Base-by-base conservation (phyloP, 2,329 filamentous ascomycete genomes). In the Calonectria henricotiae region DNA sequence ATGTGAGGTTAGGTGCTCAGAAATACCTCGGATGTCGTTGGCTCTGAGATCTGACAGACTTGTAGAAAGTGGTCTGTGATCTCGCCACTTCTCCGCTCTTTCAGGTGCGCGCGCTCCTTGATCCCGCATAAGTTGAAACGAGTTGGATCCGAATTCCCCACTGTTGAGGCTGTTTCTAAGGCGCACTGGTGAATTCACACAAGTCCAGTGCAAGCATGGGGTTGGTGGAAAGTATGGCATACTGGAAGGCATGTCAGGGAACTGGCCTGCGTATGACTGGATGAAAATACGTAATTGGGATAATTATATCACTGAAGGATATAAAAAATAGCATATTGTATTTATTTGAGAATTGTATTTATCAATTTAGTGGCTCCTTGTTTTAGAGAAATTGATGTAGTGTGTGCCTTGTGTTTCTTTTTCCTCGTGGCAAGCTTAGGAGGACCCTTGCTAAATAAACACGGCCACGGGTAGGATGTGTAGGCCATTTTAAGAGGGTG, bases 91-190 rank as follows among this genome's bases (percentile, higher is more conserved):
- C 51, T 58, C 51, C 51, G 51, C 51, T 58, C 20, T 25, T 27
- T 23, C 51, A 39, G 51, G 35, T n/a, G 13, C 7, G 32, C 11
- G 13, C 3, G 32, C 35, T 55, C 51, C 51, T 15, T 58, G 51
- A 17, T 58, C 51, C 11, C 20, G 51, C 51, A 27, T 27, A 39
- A 58, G 35, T 58, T 58, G 51, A 58, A 58, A 58, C 51, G 39
- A 5, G 51, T 39, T 39, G 51, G 51, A 25, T 17, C 51, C 11
- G 7, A 17, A 37, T 37, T 39, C 51, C 35, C 51, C 51, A 58
- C 35, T 25, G 51, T 58, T 23, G 17, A 58, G 51, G 51, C 51
- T 58, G 51, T 23, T 39, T 13, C 35, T 20, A 2, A 2, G 20
- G 43, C 43, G 43, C 43, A 46, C 20, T 46, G 43, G n/a, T 20